Conservation (phyloP, 1,284 basidiomycete genomes). For the Leccinum insolens region DNA sequence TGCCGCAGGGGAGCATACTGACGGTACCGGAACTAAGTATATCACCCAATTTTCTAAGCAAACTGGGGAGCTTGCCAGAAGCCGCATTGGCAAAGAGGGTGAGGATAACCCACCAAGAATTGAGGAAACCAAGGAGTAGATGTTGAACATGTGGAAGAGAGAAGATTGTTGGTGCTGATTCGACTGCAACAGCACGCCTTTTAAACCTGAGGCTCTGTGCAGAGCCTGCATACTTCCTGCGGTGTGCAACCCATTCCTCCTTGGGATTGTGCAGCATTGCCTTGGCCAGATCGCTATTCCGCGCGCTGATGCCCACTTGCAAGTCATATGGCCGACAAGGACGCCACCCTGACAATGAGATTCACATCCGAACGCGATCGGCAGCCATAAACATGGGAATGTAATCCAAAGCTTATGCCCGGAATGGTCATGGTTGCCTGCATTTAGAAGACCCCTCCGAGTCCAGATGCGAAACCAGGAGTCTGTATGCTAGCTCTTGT, state of each 20-base stretch:
- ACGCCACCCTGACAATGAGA: too few relatives aligned
- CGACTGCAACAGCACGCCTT: background rate
- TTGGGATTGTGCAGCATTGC: too few relatives aligned
- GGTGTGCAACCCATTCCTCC: too few relatives aligned
- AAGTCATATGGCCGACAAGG: too few relatives aligned
- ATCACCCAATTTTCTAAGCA: slow-evolving; percentile 6
- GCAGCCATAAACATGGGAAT: too few relatives aligned
- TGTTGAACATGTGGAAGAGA: slow-evolving; percentile 15
- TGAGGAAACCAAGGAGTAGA: slow-evolving; percentile 11
- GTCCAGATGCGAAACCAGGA: background rate
- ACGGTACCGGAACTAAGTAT: slow-evolving; percentile 11
- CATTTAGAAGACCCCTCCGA: background rate
- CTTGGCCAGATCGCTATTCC: too few relatives aligned
- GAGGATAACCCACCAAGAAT: slow-evolving; percentile 21
- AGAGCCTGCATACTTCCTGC: background rate
- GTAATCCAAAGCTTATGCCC: too few relatives aligned
- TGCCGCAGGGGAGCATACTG: background rate
- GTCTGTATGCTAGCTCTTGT: background rate
- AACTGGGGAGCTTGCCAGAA: slow-evolving; percentile 11
- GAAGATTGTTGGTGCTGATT: background rate
- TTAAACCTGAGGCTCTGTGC: slow-evolving; percentile 7
- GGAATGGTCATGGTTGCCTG: background rate
- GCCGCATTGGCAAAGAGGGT: slow-evolving; percentile 17
- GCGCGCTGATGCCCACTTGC: too few relatives aligned
- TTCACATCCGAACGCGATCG: too few relatives aligned